Conservation (phyloP, 2,329 filamentous ascomycete genomes). For the Dactylellina parvicollis region DNA sequence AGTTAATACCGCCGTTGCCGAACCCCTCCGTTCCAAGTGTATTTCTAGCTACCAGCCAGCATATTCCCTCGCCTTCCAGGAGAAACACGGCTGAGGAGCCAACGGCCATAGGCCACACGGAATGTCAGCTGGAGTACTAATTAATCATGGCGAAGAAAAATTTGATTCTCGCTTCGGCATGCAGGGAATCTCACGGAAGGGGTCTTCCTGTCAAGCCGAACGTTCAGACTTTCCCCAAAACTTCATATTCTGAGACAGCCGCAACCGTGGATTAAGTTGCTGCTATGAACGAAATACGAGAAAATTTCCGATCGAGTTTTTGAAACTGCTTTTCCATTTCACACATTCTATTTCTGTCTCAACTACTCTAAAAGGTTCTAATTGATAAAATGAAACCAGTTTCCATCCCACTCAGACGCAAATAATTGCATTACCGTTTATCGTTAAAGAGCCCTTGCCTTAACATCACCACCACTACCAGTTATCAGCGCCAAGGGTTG, state of each 20-base stretch:
- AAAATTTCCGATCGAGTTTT: constrained; percentile 30
- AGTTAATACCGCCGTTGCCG: not conserved
- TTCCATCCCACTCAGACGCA: too few relatives aligned
- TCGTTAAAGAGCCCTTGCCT: constrained; percentile 5
- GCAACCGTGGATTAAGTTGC: not conserved
- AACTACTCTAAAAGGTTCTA: not conserved
- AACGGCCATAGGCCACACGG: not conserved
- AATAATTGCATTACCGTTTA: not conserved
- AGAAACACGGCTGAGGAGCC: not conserved
- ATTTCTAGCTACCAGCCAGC: not conserved
- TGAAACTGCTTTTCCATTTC: not conserved
- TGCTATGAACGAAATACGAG: not conserved
- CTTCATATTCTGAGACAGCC: constrained; percentile 36
- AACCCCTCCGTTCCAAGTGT: not conserved
- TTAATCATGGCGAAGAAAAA: not conserved
- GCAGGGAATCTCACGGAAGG: constrained; percentile 13
- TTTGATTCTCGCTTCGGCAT: constrained; percentile 20
- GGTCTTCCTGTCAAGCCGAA: constrained; percentile 21
- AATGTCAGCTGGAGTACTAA: not conserved
- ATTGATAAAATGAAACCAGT: too few relatives aligned
- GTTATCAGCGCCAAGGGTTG: constrained; percentile 12
- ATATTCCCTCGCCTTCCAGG: not conserved
- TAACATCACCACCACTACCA: not conserved
- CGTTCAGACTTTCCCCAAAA: constrained; percentile 32
- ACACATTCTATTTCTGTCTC: constrained; percentile 25